Base-by-base conservation (phyloP, 2,329 filamentous ascomycete genomes). In the Diaporthe sp. region DNA sequence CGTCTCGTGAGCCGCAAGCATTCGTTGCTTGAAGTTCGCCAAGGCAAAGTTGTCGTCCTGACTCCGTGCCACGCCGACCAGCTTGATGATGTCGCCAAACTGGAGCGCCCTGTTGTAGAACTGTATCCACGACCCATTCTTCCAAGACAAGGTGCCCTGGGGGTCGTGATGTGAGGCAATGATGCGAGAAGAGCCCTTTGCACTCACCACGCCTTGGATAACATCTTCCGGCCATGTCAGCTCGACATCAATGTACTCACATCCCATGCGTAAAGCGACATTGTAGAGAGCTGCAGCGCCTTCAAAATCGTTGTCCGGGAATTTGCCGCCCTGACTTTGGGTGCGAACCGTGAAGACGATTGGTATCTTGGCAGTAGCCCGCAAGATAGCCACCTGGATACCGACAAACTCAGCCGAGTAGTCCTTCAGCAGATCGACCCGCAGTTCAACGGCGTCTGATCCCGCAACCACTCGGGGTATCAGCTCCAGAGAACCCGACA, bases 111-210 rank as follows among this genome's bases (percentile, higher is more conserved):
- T 92, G 84, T 98, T 98, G 88, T 98, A 98, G 84, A 92, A 93
- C 39, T 93, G 90, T 74, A 97, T 92, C 96, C 97, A 99, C 0
- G 94, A 95, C n/a, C 94, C 95, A 79, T 97, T 96, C 78, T 89
- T 92, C 97, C 97, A 99, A 2, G 94, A 96, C 25, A 98, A 87
- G 31, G 89, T 87, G 12, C 93, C 93, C 74, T 90, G 86, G 0
- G 95, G 94, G 82, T 99, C 97, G 83, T 99, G 97, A 83, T 99
- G 96, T 0, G 97, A 99, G 12, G 96, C 95, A 80, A 99, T 98
- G 81, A 99, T 94, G 77, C 92, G 93, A 1, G 95, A 95, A 78
- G 90, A 89, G 3, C 93, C 92, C 82, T 94, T 94, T 8, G 84
- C 84, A 73, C 93, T 90, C 0, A 90, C 88, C 5, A 98, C 88